Percentiles rank a stretch among this genome's conserved stretches.
Conservation (phyloP, 2,329 filamentous ascomycete species). For the Paraphoma sp. region DNA sequence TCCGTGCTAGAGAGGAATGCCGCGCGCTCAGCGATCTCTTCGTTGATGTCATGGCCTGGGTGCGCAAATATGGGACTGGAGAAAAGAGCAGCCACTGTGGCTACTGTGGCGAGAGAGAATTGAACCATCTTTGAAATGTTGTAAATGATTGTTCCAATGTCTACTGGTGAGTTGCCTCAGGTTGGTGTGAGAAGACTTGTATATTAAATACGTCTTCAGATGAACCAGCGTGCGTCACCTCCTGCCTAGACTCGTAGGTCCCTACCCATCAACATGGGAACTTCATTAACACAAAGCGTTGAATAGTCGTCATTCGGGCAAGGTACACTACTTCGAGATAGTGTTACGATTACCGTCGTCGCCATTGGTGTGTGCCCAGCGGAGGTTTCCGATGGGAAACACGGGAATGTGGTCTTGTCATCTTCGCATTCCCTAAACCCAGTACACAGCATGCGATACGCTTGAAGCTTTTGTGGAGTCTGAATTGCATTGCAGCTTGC, state of each 20-base stretch:
- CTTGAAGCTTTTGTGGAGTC: background rate
- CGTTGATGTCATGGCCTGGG: slow-evolving; percentile 15
- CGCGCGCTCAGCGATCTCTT: slow-evolving; percentile 22
- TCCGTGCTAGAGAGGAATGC: slow-evolving; percentile 34
- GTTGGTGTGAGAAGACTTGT: no score
- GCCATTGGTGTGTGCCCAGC: background rate
- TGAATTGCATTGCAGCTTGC: background rate
- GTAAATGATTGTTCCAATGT: no score
- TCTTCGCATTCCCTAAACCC: background rate
- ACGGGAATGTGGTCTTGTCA: background rate
- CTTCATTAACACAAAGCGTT: background rate
- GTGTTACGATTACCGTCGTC: background rate
- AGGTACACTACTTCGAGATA: background rate
- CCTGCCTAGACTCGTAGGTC: background rate
- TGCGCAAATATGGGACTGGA: slow-evolving; percentile 6
- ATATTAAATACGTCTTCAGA: no score
- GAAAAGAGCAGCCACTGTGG: slow-evolving; percentile 10
- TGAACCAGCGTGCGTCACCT: background rate
- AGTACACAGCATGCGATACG: background rate
- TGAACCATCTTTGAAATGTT: slow-evolving; percentile 7
- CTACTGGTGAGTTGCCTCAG: no score
- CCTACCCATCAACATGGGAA: background rate
- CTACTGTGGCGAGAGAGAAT: slow-evolving; percentile 10
- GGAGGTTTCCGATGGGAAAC: background rate
- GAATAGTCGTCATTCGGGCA: background rate